Conservation (phyloP, 164 flowering plant species). For the Magnolia kwangsiensis region DNA sequence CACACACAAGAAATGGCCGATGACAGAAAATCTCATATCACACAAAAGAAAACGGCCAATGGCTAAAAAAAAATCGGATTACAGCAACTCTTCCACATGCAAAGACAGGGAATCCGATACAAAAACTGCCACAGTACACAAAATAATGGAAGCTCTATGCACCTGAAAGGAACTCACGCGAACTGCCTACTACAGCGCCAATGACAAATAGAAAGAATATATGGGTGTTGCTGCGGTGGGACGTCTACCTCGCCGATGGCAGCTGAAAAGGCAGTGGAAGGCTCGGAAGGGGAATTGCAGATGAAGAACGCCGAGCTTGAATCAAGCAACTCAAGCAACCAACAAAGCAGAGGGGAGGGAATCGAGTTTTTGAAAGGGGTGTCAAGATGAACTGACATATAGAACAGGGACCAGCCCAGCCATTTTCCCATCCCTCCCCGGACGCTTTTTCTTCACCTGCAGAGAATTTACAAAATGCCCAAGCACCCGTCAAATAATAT, state of each 20-base stretch:
- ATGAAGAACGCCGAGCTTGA: background rate
- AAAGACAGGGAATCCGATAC: background rate
- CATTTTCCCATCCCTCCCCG: slow-evolving; percentile 96
- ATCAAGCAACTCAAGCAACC: background rate
- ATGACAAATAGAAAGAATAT: background rate
- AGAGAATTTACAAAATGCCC: slow-evolving; percentile 15
- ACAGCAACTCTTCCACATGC: background rate
- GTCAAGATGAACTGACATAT: slow-evolving; percentile 76
- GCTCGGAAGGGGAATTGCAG: background rate
- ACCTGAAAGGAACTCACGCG: background rate
- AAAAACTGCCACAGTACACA: background rate
- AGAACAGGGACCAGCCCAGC: slow-evolving; percentile 96
- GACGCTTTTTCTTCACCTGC: slow-evolving; percentile 96
- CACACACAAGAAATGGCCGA: too few relatives aligned
- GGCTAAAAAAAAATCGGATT: background rate
- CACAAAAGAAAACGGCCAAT: background rate
- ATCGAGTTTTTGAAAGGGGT: background rate
- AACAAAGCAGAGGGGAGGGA: background rate
- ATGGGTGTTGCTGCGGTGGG: background rate
- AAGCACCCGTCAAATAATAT: background rate
- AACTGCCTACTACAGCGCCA: background rate
- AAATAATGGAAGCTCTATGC: background rate
- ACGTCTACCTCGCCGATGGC: background rate
- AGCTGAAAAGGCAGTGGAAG: background rate
- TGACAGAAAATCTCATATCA: too few relatives aligned